Evolutionary conservation across 2,329 filamentous ascomycete genomes (phyloP).

Genomic region (Pestalotiopsis sp.): DNA sequence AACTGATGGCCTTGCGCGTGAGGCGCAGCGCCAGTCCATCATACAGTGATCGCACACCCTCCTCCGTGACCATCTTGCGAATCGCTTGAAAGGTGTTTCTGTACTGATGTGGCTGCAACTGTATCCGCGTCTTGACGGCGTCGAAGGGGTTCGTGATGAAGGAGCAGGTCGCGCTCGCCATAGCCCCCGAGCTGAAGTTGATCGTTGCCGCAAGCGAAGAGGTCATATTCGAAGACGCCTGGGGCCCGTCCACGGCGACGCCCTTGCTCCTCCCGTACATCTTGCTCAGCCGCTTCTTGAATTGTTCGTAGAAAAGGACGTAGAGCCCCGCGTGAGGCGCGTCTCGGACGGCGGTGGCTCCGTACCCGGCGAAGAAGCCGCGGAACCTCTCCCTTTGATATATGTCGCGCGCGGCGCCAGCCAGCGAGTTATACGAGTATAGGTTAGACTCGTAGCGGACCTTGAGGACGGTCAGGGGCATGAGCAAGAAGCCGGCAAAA

Average conservation of each 20-base stretch:
- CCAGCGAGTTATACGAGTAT: conserved; percentile 80
- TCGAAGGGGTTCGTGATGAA: conserved; percentile 95
- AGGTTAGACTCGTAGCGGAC: conserved; percentile 90
- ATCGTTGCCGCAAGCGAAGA: conserved; percentile 61
- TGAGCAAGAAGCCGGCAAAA: conserved; percentile 85
- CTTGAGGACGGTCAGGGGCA: conserved; percentile 96
- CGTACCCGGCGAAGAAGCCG: conserved; percentile 92
- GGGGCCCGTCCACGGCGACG: not conserved
- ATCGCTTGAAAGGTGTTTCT: conserved; percentile 79
- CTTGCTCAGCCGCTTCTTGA: conserved; percentile 64
- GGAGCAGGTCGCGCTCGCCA: conserved; percentile 82
- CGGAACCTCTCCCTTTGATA: conserved; percentile 70
- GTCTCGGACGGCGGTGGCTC: conserved; percentile 88
- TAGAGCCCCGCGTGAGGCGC: conserved; percentile 97
- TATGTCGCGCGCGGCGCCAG: conserved; percentile 75
- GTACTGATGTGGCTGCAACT: conserved; percentile 83
- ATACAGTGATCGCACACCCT: conserved; percentile 79
- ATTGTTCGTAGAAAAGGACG: conserved; percentile 88
- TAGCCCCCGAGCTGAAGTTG: conserved; percentile 81
- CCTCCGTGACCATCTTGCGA: conserved; percentile 76
- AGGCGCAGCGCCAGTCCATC: conserved; percentile 86
- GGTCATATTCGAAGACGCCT: conserved; percentile 26
- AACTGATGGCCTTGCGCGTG: conserved; percentile 87
- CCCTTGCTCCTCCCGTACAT: conserved; percentile 21
- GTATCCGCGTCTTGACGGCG: conserved; percentile 91